Evolutionary conservation across 192 early-diverging fungal genomes (phyloP).

Genomic region (Fimicolochytrium jonesii): DNA sequence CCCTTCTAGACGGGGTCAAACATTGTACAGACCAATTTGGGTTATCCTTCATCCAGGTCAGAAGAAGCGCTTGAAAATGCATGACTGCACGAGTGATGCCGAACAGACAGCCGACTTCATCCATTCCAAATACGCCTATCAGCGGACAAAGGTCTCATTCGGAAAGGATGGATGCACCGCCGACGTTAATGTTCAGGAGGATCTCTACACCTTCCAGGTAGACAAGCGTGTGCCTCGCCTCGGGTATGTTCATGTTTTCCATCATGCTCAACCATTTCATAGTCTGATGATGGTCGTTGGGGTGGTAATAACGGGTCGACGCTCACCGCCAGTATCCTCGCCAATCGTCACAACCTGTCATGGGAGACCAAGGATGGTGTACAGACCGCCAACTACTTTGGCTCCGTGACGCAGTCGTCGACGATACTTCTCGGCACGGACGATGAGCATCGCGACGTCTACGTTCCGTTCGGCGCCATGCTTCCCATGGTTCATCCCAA

Average conservation of each 20-base stretch:
- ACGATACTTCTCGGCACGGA: conserved; percentile 86
- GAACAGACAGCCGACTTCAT: no score
- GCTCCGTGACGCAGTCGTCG: conserved; percentile 88
- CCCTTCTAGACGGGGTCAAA: no score
- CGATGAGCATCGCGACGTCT: conserved; percentile 70
- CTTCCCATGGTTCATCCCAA: conserved; percentile 93
- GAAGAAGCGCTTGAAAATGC: no score
- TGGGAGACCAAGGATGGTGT: conserved; percentile 89
- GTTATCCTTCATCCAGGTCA: no score
- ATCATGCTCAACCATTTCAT: background rate
- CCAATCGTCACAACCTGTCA: conserved; percentile 76
- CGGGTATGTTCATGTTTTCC: conserved; percentile 51
- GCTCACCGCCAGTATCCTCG: conserved; percentile 86
- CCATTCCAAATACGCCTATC: no score
- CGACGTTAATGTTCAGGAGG: no score
- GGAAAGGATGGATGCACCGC: no score
- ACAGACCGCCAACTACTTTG: conserved; percentile 90
- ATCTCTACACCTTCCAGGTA: conserved; percentile 84
- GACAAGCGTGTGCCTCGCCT: conserved; percentile 70
- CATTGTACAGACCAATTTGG: no score
- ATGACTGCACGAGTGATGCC: no score
- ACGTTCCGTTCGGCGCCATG: conserved; percentile 82
- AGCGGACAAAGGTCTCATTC: no score
- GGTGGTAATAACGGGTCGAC: conserved; percentile 98
- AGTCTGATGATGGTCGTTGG: conserved; percentile 96